Conservation (phyloP, 345 rosid genomes). For the Lepidium sativum region DNA sequence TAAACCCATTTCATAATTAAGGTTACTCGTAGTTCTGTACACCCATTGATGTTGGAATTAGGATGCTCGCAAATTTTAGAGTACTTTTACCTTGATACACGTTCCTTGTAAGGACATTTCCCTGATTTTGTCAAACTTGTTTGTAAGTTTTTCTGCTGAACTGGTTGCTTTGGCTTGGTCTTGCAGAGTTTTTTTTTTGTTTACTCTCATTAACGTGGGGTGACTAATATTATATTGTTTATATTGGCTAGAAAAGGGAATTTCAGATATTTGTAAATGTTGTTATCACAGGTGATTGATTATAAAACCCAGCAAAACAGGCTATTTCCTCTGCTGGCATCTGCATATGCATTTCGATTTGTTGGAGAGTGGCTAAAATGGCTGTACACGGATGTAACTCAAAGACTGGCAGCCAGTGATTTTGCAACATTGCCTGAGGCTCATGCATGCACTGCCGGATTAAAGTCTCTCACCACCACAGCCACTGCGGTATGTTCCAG, state of each 20-base stretch:
- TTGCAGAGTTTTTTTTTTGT: background rate
- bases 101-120: background rate
- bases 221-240: background rate
- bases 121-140: background rate
- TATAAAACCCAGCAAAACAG: slow-evolving; percentile 94
- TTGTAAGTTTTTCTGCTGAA: background rate
- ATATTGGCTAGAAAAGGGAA: background rate
- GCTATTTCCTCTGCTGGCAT: slow-evolving; percentile 97
- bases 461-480: slow-evolving; percentile 92
- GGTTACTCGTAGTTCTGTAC: background rate
- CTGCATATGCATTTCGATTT: slow-evolving; percentile 97
- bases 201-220: background rate
- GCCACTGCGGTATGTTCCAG: slow-evolving; percentile 74
- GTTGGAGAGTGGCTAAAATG: slow-evolving; percentile 98
- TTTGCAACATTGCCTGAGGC: slow-evolving; percentile 93
- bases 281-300: slow-evolving; percentile 70
- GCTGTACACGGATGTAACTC: slow-evolving; percentile 86
- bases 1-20: background rate
- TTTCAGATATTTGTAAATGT: background rate
- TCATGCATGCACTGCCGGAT: slow-evolving; percentile 98
- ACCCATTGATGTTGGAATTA: background rate
- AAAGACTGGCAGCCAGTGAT: slow-evolving; percentile 79
- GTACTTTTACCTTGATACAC: background rate
- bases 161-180: background rate
- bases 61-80: background rate